Percentiles rank a stretch among this genome's conserved stretches.
Conservation (phyloP, 75 land plant genomes). For the Isoetes taiwanensis region DNA sequence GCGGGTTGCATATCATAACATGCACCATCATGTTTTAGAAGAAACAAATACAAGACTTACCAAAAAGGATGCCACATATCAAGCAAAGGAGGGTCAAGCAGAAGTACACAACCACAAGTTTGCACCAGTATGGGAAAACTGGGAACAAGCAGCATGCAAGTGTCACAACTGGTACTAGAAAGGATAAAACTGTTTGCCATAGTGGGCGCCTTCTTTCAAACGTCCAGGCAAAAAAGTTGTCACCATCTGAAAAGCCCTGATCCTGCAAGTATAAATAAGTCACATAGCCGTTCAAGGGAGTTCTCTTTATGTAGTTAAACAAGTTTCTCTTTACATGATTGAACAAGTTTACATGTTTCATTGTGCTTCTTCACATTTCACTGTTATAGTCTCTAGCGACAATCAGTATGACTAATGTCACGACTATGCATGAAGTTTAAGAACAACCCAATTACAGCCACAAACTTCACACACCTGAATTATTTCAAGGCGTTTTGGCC, state of each 20-base stretch:
- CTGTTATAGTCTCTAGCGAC: too few species aligned
- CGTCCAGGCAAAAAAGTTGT: constrained; percentile 93
- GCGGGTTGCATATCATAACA: neutral
- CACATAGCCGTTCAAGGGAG: too few species aligned
- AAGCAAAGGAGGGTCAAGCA: constrained; percentile 64
- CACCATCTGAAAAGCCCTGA: constrained; percentile 78
- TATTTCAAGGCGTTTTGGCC: constrained; percentile 91
- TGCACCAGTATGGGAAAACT: constrained; percentile 84
- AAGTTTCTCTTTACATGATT: too few species aligned
- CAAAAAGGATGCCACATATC: constrained; percentile 51
- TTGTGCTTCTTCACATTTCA: too few species aligned
- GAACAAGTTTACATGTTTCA: too few species aligned
- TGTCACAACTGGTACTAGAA: constrained; percentile 80
- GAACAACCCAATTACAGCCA: neutral
- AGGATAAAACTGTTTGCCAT: constrained; percentile 92
- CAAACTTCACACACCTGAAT: constrained; percentile 26
- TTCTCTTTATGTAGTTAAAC: too few species aligned
- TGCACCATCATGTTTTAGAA: neutral
- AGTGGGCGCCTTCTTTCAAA: constrained; percentile 71
- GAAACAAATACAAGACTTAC: constrained; percentile 44
- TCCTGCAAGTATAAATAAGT: constrained; percentile 52
- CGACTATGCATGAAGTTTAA: neutral
- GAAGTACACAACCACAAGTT: constrained; percentile 73
- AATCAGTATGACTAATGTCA: neutral
- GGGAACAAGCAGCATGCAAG: constrained; percentile 97